Conservation (phyloP, 352 stramenopile species). For the Phytopythium montanum region DNA sequence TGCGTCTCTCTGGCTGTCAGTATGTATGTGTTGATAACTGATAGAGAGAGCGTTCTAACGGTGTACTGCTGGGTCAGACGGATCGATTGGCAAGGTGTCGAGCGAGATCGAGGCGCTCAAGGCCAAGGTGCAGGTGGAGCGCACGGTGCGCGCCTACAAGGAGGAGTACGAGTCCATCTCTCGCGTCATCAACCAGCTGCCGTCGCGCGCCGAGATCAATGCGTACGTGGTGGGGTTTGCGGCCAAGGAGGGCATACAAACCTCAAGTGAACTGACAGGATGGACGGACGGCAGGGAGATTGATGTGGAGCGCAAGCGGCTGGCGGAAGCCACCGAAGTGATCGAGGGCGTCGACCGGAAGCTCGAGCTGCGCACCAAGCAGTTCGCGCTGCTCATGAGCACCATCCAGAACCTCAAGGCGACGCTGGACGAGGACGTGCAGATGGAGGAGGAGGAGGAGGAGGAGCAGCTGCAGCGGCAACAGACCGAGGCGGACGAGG, state of each 20-base stretch:
- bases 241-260: no score
- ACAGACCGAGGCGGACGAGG: slow-evolving; percentile 26
- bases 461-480: slow-evolving; percentile 13
- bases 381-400: slow-evolving; percentile 76
- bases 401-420: slow-evolving; percentile 85
- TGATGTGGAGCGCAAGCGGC: slow-evolving; percentile 49
- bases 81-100: slow-evolving; percentile 52
- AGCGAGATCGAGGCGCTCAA: slow-evolving; percentile 81
- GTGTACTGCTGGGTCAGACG: slow-evolving; percentile 26
- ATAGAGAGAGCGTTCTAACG: neutral
- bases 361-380: slow-evolving; percentile 67
- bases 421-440: slow-evolving; percentile 65
- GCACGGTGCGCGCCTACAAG: slow-evolving; percentile 77
- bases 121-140: slow-evolving; percentile 68
- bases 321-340: slow-evolving; percentile 48
- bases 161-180: slow-evolving; percentile 88
- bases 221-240: no score
- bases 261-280: no score
- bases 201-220: slow-evolving; percentile 57
- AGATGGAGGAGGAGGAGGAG: slow-evolving; percentile 62
- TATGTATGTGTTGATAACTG: neutral
- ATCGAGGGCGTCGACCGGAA: slow-evolving; percentile 57
- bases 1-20: slow-evolving; percentile 9
- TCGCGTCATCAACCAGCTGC: slow-evolving; percentile 77
- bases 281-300: slow-evolving; percentile 35